Conservation (phyloP, 768 basidiomycete species). For the Rhizopogon vulgaris region DNA sequence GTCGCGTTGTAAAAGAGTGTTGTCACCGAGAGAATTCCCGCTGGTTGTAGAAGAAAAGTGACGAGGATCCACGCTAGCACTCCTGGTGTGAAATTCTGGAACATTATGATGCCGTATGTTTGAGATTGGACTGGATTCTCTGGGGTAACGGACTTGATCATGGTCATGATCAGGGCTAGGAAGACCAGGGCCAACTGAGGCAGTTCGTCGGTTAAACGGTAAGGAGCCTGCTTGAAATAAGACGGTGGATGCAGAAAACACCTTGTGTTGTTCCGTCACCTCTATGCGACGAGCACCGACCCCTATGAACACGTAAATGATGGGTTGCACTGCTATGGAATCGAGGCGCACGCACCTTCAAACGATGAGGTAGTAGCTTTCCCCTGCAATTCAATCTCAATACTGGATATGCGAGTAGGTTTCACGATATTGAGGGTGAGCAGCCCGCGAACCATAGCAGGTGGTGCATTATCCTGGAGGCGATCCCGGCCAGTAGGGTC, state of each 20-base stretch:
- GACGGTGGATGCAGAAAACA: slow-evolving; percentile 66
- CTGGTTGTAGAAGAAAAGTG: not conserved
- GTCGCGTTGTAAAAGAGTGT: slow-evolving; percentile 5
- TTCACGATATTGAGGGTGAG: slow-evolving; percentile 62
- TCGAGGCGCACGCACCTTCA: slow-evolving; percentile 61
- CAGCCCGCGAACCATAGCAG: slow-evolving; percentile 60
- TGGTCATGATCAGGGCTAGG: slow-evolving; percentile 1
- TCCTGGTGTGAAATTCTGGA: not conserved
- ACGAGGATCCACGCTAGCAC: slow-evolving; percentile 2
- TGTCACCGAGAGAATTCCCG: slow-evolving; percentile 2
- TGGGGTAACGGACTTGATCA: not conserved
- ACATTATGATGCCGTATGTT: not conserved
- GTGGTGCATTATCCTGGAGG: slow-evolving; percentile 39
- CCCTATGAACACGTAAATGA: slow-evolving; percentile 21
- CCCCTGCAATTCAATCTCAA: slow-evolving; percentile 75
- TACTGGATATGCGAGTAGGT: slow-evolving; percentile 79
- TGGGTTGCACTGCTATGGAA: not conserved
- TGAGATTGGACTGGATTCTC: not conserved
- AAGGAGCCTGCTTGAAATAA: slow-evolving; percentile 65
- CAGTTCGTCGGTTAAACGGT: slow-evolving; percentile 20
- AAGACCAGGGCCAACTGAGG: slow-evolving; percentile 19
- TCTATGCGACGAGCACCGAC: slow-evolving; percentile 71
- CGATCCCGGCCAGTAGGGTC: slow-evolving; percentile 37
- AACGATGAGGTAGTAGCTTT: slow-evolving; percentile 68
- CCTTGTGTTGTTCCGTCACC: slow-evolving; percentile 63